Evolutionary conservation across 805 yeast genomes (phyloP).

Genomic region (Wickerhamiella spandovensis): DNA sequence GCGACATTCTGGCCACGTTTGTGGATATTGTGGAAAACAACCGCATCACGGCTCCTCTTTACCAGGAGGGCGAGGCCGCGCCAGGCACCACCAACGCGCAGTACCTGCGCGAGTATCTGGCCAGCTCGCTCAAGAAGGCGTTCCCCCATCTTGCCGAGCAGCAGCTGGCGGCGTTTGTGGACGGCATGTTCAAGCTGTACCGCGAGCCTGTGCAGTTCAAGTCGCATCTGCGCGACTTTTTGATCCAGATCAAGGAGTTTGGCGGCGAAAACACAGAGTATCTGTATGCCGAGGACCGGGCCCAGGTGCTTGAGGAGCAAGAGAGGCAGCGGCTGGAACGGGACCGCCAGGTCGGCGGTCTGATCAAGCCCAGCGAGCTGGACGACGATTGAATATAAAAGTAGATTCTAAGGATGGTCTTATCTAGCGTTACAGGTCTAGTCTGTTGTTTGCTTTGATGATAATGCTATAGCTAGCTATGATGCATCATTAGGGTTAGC

Average conservation of each 20-base stretch:
- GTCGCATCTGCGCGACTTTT: slow-evolving; percentile 82
- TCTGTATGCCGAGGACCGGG: slow-evolving; percentile 86
- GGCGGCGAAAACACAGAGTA: slow-evolving; percentile 90
- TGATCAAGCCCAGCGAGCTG: slow-evolving; percentile 87
- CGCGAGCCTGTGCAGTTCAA: slow-evolving; percentile 64
- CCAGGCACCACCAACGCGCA: slow-evolving; percentile 71
- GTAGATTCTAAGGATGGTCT: too few species aligned
- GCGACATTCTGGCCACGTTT: slow-evolving; percentile 70
- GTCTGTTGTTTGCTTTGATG: too few species aligned
- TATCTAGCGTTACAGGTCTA: too few species aligned
- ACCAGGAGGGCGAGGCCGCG: slow-evolving; percentile 68
- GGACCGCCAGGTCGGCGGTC: slow-evolving; percentile 82
- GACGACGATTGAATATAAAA: slow-evolving; percentile 36
- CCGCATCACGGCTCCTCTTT: slow-evolving; percentile 64
- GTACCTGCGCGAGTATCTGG: slow-evolving; percentile 68
- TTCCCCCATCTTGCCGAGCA: slow-evolving; percentile 80
- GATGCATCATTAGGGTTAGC: too few species aligned
- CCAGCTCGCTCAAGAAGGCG: slow-evolving; percentile 70
- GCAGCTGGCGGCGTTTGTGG: slow-evolving; percentile 70
- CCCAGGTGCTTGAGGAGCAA: slow-evolving; percentile 57
- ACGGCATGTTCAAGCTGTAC: slow-evolving; percentile 56
- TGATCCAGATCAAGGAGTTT: slow-evolving; percentile 87
- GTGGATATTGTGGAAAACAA: slow-evolving; percentile 70
- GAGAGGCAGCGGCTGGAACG: slow-evolving; percentile 58
- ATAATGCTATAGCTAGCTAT: too few species aligned